Conservation (phyloP, 257 asterid genomes). For the Forsythia viridissima region DNA sequence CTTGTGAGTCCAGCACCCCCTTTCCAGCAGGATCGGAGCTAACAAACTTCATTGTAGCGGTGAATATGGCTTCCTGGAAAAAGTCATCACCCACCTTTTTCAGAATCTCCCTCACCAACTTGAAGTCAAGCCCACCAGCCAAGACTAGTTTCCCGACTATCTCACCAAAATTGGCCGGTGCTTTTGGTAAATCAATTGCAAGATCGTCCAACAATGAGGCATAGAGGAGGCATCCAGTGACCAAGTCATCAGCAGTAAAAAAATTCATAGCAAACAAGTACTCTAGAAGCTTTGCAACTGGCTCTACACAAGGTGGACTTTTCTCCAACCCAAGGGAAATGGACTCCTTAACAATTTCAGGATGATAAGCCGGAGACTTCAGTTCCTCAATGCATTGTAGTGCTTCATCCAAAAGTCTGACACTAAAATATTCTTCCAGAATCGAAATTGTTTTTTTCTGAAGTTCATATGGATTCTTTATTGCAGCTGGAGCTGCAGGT, state of each 20-base stretch:
- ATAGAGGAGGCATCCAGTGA: conserved; percentile 54
- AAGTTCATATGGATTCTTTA: conserved; percentile 44
- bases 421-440: conserved; percentile 74
- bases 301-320: conserved; percentile 69
- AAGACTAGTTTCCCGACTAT: conserved; percentile 63
- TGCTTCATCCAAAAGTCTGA: conserved; percentile 76
- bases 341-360: conserved; percentile 80
- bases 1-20: conserved; percentile 64
- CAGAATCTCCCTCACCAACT: conserved; percentile 58
- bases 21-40: conserved; percentile 49
- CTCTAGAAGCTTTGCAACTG: conserved; percentile 55
- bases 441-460: conserved; percentile 61
- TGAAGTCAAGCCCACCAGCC: conserved; percentile 66
- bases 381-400: conserved; percentile 77
- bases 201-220: conserved; percentile 73
- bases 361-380: conserved; percentile 73
- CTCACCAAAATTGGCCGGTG: conserved; percentile 79
- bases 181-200: conserved; percentile 88
- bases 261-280: conserved; percentile 57
- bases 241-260: conserved; percentile 43
- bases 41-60: conserved; percentile 38
- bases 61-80: conserved; percentile 58
- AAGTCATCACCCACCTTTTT: conserved; percentile 58
- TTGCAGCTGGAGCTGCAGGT: conserved; percentile 38
- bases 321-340: conserved; percentile 65